Evolutionary conservation across 1,139 yeast genomes (phyloP).

Genomic region (Yamadazyma triangularis): DNA sequence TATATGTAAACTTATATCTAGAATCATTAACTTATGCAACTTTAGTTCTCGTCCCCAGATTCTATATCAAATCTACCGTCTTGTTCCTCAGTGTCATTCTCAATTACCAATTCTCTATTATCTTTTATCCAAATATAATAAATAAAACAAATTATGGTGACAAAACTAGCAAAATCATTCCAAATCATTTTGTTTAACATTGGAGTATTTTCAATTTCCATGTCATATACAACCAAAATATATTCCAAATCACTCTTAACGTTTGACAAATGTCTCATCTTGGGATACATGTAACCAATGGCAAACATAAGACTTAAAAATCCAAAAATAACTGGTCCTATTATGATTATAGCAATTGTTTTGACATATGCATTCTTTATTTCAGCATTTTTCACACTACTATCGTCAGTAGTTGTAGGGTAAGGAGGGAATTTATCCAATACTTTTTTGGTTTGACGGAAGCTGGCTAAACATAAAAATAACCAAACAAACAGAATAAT

Average conservation of each 20-base stretch:
- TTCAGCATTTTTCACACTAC: conserved; percentile 17
- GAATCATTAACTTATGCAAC: no score
- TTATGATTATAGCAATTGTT: conserved; percentile 26
- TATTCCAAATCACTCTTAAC: conserved; percentile 2
- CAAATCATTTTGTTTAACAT: conserved; percentile 6
- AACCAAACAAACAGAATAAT: neutral
- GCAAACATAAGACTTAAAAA: conserved; percentile 5
- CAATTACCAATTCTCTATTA: conserved; percentile 28
- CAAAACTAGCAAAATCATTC: conserved; percentile 13
- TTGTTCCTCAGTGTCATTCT: conserved; percentile 3
- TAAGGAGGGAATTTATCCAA: conserved; percentile 31
- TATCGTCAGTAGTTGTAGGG: conserved; percentile 13
- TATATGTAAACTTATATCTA: no score
- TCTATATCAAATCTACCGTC: conserved; percentile 4
- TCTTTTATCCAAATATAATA: conserved; percentile 33
- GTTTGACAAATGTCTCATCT: conserved; percentile 1
- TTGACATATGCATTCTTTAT: conserved; percentile 23
- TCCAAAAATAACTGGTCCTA: conserved; percentile 21
- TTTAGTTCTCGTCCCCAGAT: neutral
- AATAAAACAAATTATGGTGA: conserved; percentile 17
- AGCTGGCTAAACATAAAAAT: neutral
- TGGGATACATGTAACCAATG: neutral
- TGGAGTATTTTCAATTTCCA: neutral
- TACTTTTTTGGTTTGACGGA: conserved; percentile 21
- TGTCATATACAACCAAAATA: neutral